Evolutionary conservation across 2,329 filamentous ascomycete species (phyloP).

Genomic region (Exutisphaerella laricina): DNA sequence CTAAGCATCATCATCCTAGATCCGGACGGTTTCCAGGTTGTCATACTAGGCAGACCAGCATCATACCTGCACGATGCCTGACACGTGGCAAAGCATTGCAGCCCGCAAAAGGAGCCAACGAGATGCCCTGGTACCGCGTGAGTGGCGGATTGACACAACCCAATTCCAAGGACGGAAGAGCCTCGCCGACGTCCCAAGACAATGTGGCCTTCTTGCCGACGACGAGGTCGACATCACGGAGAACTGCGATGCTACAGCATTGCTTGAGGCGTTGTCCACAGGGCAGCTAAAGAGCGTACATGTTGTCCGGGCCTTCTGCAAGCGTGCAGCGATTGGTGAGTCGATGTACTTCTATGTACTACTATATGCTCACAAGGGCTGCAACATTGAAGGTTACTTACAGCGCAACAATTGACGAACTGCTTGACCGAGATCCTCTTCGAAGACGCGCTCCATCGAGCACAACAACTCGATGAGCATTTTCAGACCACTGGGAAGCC

Average conservation of each 20-base stretch:
- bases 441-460: conserved; percentile 34
- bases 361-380: too few species aligned
- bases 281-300: conserved; percentile 18
- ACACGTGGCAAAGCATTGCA: conserved; percentile 39
- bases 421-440: conserved; percentile 43
- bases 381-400: too few species aligned
- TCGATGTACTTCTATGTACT: background rate
- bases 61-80: too few species aligned
- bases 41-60: background rate
- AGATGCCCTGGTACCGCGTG: background rate
- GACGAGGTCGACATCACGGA: conserved; percentile 54
- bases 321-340: conserved; percentile 39
- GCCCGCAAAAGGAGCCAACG: conserved; percentile 36
- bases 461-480: conserved; percentile 38
- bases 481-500: conserved; percentile 32
- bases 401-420: conserved; percentile 42
- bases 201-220: conserved; percentile 47
- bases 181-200: conserved; percentile 44
- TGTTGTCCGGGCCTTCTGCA: conserved; percentile 39
- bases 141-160: conserved; percentile 1
- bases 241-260: conserved; percentile 42
- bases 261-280: conserved; percentile 35
- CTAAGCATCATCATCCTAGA: too few species aligned
- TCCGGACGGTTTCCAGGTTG: too few species aligned
- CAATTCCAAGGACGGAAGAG: background rate